These are phyloP conservation scores for Alternaria incomplexa DNA, from an alignment of 2,329 filamentous ascomycete species.

Conservation along the genomic window DNA sequence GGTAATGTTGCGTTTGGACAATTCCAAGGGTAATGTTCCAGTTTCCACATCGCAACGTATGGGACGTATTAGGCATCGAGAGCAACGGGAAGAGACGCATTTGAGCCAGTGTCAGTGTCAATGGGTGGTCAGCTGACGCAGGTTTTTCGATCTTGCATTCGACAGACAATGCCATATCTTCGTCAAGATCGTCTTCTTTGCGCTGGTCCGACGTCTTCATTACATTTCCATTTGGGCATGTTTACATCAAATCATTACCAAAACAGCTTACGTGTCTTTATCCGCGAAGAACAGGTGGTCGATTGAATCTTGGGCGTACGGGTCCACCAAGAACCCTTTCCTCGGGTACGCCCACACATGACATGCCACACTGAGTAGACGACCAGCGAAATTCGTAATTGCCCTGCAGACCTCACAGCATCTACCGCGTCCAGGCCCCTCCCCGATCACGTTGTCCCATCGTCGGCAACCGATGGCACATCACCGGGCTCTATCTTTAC, in stretches of 20 bases:
- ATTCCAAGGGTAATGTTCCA: conserved; percentile 4
- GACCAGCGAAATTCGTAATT: neutral
- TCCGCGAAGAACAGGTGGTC: neutral
- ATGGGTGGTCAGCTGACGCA: conserved; percentile 15
- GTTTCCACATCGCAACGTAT: neutral
- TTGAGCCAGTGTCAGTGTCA: conserved; percentile 25
- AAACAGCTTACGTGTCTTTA: neutral
- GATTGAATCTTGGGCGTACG: neutral
- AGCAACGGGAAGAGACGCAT: neutral
- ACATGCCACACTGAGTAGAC: neutral
- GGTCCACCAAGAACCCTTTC: neutral
- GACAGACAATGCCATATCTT: neutral
- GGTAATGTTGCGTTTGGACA: conserved; percentile 6
- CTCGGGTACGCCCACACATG: neutral
- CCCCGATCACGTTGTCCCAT: too few relatives aligned
- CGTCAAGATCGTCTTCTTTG: neutral
- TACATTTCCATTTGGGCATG: neutral
- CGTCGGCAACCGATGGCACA: neutral
- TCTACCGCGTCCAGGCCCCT: neutral
- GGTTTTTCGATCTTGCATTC: neutral
- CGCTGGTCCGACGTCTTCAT: neutral
- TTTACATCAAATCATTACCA: neutral
- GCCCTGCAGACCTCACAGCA: neutral
- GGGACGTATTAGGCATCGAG: neutral
- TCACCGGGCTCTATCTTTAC: neutral